Conservation (phyloP, 768 basidiomycete genomes). For the Termitomyces sp. region DNA sequence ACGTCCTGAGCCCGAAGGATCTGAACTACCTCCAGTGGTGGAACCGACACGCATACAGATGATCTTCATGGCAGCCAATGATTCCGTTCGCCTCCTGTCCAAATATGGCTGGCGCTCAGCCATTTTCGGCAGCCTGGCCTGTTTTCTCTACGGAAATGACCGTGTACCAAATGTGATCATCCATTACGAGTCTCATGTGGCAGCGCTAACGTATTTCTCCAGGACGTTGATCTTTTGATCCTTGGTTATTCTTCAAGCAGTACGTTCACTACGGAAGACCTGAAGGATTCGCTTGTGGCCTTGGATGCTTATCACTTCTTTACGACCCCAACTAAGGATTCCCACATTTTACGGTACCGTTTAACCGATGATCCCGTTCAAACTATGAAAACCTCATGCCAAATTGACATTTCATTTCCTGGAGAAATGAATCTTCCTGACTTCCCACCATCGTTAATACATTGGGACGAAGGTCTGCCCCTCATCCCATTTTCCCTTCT, state of each 20-base stretch:
- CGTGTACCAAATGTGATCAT: slow-evolving; percentile 29
- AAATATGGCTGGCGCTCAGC: slow-evolving; percentile 21
- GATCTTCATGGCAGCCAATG: slow-evolving; percentile 24
- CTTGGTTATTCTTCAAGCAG: slow-evolving; percentile 9
- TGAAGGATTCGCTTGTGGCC: slow-evolving; percentile 27
- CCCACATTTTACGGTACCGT: slow-evolving; percentile 35
- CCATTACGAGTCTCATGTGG: not conserved
- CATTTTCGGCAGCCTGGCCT: slow-evolving; percentile 33
- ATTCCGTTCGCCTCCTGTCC: slow-evolving; percentile 19
- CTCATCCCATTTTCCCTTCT: slow-evolving; percentile 15
- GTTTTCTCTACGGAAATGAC: slow-evolving; percentile 29
- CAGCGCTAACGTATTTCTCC: not conserved
- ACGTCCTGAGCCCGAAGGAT: not conserved
- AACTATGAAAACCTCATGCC: slow-evolving; percentile 24
- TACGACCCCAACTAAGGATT: slow-evolving; percentile 28
- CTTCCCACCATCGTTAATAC: slow-evolving; percentile 17
- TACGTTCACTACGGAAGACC: slow-evolving; percentile 18
- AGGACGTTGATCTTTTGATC: slow-evolving; percentile 31
- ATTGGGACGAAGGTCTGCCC: slow-evolving; percentile 17
- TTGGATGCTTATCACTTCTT: slow-evolving; percentile 28
- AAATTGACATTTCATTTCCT: slow-evolving; percentile 38
- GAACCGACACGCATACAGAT: slow-evolving; percentile 15
- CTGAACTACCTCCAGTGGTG: not conserved
- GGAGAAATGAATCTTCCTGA: slow-evolving; percentile 34
- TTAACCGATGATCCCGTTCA: slow-evolving; percentile 2